Evolutionary conservation across 352 stramenopile species (phyloP).

Genomic region (Phytophthora brassicae): DNA sequence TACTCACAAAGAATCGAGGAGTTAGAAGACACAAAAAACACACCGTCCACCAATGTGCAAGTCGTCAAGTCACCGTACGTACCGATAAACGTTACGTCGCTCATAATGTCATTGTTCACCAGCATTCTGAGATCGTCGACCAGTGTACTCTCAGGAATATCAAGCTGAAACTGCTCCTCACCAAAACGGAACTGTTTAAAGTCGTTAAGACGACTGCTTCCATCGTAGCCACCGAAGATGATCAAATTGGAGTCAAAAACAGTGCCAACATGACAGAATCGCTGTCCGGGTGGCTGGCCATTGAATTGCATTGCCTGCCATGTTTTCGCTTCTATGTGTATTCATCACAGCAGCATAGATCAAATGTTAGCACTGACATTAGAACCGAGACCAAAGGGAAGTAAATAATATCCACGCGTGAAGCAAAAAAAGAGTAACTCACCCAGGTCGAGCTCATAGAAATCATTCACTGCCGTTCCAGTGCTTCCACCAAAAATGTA

Average conservation of each 20-base stretch:
- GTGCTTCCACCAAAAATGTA: constrained; percentile 96
- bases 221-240: constrained; percentile 97
- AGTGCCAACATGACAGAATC: constrained; percentile 96
- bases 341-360: background rate
- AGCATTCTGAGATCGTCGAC: constrained; percentile 72
- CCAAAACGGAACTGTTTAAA: constrained; percentile 92
- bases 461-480: constrained; percentile 97
- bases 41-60: background rate
- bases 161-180: constrained; percentile 75
- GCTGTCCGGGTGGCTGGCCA: constrained; percentile 82
- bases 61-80: constrained; percentile 2
- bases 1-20: constrained; percentile 16
- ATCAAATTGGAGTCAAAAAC: constrained; percentile 93
- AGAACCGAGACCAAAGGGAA: background rate
- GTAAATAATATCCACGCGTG: background rate
- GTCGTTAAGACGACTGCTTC: constrained; percentile 94
- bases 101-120: constrained; percentile 87
- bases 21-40: background rate
- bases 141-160: constrained; percentile 85
- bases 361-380: background rate
- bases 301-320: constrained; percentile 84
- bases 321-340: constrained; percentile 47
- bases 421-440: constrained; percentile 1
- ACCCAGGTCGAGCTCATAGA: constrained; percentile 93
- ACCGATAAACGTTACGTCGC: constrained; percentile 88